Evolutionary conservation across 2,329 filamentous ascomycete genomes (phyloP), one percentile per base, ranked within the genome.

Genomic region (Sporothrix dimorphospora): DNA sequence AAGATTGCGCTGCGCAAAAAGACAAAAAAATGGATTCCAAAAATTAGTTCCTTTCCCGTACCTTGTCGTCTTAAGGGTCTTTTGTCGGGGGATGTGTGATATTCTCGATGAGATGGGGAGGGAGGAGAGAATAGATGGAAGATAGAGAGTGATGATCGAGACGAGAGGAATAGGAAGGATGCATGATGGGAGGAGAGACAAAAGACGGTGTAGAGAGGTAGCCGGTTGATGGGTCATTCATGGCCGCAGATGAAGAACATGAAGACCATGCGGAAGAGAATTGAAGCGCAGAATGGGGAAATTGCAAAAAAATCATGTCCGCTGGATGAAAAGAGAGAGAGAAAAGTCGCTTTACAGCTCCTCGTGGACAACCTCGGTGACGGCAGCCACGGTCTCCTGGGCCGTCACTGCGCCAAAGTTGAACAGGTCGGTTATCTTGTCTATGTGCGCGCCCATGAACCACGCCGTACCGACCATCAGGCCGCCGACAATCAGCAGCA

Each of bases 401-500:
- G 47, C 57, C 8, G 71, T 27, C 7, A 47, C 3, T 16, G 30
- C 53, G 24, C 34, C 69, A n/a, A 53, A 3, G 51, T 69, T 53
- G 14, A 74, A 71, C 4, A 21, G 85, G 63, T 84, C 78, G 76
- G 87, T 85, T 9, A 90, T 88, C 73, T 91, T 83, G 80, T 97
- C 93, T 81, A 97, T 96, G 72, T 91, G 88, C 40, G 94, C 94
- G 72, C 95, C 94, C 75, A 94, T 86, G 68, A 92, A 82, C 88
- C 90, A 97, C 11, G 95, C 95, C 51, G 88, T 82, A 70, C 89
- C 89, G 86, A 98, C 94, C 95, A 98, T 98, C 34, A 91, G 76
- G 68, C 83, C 83, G 24, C 94, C 91, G 53, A 98, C 88, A 49
- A 94, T 78, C 51, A 90, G 76, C 76, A 98, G 83, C n/a, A 91